These are phyloP conservation scores for Pezicula rhizophila DNA, from an alignment of 2,329 filamentous ascomycete species.

Conservation along the genomic window DNA sequence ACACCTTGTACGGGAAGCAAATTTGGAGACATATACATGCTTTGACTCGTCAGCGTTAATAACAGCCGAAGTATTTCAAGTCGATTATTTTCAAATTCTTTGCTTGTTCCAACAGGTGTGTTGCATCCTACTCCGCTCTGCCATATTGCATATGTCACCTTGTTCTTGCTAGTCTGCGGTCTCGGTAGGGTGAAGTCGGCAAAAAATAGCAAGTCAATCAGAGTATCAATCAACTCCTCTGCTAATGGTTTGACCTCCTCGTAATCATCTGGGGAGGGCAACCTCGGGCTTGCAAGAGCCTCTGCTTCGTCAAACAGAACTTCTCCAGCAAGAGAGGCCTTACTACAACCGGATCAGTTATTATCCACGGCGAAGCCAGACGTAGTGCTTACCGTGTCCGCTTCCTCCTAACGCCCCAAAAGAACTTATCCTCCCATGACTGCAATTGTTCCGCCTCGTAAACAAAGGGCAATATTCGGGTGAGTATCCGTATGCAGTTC, in stretches of 20 bases:
- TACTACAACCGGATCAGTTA: constrained; percentile 34
- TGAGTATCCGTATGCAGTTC: constrained; percentile 90
- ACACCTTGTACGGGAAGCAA: constrained; percentile 77
- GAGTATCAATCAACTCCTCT: constrained; percentile 85
- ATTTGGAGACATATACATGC: constrained; percentile 84
- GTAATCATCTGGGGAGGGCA: constrained; percentile 53
- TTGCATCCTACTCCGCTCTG: constrained; percentile 97
- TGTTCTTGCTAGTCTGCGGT: constrained; percentile 63
- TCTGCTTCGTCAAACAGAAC: constrained; percentile 76
- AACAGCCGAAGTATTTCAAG: constrained; percentile 84
- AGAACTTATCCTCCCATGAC: constrained; percentile 87
- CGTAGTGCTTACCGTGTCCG: constrained; percentile 40
- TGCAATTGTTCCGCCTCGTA: constrained; percentile 83
- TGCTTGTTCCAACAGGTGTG: constrained; percentile 77
- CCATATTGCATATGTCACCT: constrained; percentile 93
- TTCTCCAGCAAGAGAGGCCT: constrained; percentile 61
- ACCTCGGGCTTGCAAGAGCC: constrained; percentile 39
- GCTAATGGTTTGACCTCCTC: constrained; percentile 82
- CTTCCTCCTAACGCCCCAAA: constrained; percentile 74
- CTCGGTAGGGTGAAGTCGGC: constrained; percentile 80
- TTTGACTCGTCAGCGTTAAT: constrained; percentile 79
- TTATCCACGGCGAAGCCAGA: constrained; percentile 13
- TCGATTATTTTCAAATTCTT: constrained; percentile 87
- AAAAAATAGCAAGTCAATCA: constrained; percentile 87
- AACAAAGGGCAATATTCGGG: constrained; percentile 80